These are phyloP conservation scores for Somion occarium DNA, from an alignment of 1,284 basidiomycete genomes.

Conservation along the genomic window DNA sequence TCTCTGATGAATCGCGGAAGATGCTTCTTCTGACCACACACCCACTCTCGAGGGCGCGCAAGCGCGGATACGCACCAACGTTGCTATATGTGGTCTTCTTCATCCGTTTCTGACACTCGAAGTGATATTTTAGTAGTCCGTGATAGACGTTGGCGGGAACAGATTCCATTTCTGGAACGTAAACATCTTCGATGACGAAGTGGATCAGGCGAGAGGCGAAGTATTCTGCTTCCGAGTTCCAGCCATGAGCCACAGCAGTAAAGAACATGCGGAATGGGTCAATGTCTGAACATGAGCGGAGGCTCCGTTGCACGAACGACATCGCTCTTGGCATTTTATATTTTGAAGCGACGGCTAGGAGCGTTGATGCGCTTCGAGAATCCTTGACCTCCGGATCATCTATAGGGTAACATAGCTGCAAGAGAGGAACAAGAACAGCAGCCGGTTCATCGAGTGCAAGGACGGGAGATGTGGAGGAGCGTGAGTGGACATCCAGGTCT, in stretches of 20 bases:
- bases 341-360: constrained; percentile 3
- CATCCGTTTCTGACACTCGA: constrained; percentile 6
- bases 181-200: constrained; percentile 1
- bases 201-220: constrained; percentile 4
- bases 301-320: not conserved
- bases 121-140: constrained; percentile 5
- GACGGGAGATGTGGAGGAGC: not conserved
- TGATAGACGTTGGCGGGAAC: not conserved
- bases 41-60: not conserved
- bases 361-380: not conserved
- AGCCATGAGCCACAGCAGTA: constrained; percentile 7
- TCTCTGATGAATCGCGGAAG: not conserved
- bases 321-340: constrained; percentile 6
- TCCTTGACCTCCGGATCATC: constrained; percentile 5
- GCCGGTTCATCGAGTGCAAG: constrained; percentile 1
- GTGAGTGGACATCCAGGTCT: no score
- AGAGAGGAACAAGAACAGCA: not conserved
- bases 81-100: not conserved
- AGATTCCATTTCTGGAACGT: constrained; percentile 8
- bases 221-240: constrained; percentile 4
- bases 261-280: constrained; percentile 9
- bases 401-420: constrained; percentile 4
- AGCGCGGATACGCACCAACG: not conserved
- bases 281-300: not conserved
- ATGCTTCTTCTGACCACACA: not conserved